Conservation (phyloP, 805 yeast genomes). For the Clavispora carvajalis region DNA sequence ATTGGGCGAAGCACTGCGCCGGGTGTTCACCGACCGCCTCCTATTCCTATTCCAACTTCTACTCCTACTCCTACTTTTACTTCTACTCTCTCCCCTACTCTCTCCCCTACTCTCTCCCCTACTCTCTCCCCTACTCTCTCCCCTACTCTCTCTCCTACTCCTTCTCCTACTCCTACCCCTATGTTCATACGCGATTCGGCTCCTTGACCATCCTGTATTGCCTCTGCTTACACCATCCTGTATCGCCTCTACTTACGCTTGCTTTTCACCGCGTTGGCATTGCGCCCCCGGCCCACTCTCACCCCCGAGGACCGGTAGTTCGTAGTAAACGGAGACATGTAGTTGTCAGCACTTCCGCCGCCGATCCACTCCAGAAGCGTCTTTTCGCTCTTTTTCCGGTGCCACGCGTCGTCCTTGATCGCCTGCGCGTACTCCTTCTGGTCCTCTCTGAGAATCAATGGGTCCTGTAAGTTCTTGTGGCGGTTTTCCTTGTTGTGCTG, state of each 20-base stretch:
- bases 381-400: conserved; percentile 79
- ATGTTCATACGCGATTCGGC: no score
- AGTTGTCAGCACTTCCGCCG: conserved; percentile 86
- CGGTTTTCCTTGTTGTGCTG: conserved; percentile 65
- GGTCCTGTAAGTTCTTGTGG: conserved; percentile 43
- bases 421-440: conserved; percentile 92
- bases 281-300: conserved; percentile 79
- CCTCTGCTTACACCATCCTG: background rate
- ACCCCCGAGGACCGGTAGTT: conserved; percentile 52
- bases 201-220: no score
- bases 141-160: no score
- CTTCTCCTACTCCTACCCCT: no score
- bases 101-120: no score
- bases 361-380: conserved; percentile 85
- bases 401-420: conserved; percentile 83
- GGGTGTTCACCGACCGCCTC: no score
- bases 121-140: no score
- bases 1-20: no score
- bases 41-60: no score
- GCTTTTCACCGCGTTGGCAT: conserved; percentile 59
- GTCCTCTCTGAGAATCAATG: conserved; percentile 74
- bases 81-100: no score
- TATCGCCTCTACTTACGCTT: conserved; percentile 7
- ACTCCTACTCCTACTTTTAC: no score
- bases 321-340: conserved; percentile 73